phyloP scores from a whole-genome alignment of 1,139 yeast genomes.

The Zhuliangozyma parablackwelliae region DNA sequence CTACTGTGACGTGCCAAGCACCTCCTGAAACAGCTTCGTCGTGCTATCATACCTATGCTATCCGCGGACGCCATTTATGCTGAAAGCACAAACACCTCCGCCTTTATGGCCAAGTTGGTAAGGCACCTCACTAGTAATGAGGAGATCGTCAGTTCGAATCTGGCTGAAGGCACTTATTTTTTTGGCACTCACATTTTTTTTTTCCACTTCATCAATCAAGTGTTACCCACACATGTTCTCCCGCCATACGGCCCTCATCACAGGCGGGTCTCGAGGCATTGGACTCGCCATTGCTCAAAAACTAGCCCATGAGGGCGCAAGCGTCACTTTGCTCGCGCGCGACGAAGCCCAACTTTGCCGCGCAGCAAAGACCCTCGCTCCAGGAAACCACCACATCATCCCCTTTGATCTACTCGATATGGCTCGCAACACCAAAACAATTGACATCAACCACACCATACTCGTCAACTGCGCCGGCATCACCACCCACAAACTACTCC shows the following conservation, averaged over 20 bases:
- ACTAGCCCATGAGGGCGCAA: slow-evolving; percentile 60
- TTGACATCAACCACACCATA: slow-evolving; percentile 22
- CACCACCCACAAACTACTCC: slow-evolving; percentile 56
- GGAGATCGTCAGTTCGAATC: slow-evolving; percentile 88
- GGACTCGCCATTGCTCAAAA: slow-evolving; percentile 63
- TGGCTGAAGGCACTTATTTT: slow-evolving; percentile 59
- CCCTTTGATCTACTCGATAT: slow-evolving; percentile 10
- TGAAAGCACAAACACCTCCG: slow-evolving; percentile 4
- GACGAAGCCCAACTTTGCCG: slow-evolving; percentile 32
- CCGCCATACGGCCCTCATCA: slow-evolving; percentile 47
- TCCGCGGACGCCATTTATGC: too few relatives aligned
- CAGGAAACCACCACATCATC: background rate
- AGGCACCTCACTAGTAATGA: slow-evolving; percentile 91
- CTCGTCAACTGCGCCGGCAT: slow-evolving; percentile 82
- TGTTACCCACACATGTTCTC: too few relatives aligned
- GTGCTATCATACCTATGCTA: too few relatives aligned
- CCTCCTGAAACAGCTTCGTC: too few relatives aligned
- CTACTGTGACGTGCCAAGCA: too few relatives aligned
- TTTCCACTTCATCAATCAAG: too few relatives aligned
- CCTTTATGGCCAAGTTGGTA: slow-evolving; percentile 80
- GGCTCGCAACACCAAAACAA: slow-evolving; percentile 3
- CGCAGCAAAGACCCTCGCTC: slow-evolving; percentile 17
- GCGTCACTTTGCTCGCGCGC: slow-evolving; percentile 60
- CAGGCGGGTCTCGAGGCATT: slow-evolving; percentile 87
- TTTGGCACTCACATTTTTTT: background rate